Base-by-base conservation (phyloP, 1,139 yeast genomes). In the Geotrichum phurueaensis region DNA sequence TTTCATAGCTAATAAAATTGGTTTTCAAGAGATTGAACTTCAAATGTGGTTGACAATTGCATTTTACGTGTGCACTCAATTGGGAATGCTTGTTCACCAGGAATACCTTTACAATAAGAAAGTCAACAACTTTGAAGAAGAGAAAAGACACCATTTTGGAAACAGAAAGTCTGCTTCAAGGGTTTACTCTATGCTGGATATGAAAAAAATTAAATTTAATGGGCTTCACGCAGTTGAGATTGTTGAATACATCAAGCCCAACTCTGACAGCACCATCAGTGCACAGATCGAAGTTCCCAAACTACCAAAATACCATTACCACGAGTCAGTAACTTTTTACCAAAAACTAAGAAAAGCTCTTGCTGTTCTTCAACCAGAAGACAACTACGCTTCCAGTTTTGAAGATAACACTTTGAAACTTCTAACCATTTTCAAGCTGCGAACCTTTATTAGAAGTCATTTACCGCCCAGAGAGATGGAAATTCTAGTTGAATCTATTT, bases 371-470 rank as follows among this genome's bases (percentile, higher is more conserved):
- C 10, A 15, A n/a, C 18, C 18, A 1, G 20, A 10, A 39, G 47
- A 39, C 6, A n/a, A 39, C n/a, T 39, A 39, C 9, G 20, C n/a
- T 39, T 39, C 18, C 18, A n/a, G 47, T 39, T 39, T n/a, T 39
- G 57, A 49, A 13, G 58, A 54, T 22, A 48, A 50, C n/a, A 52
- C 59, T 2, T 23, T 59, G 54, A 22, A 27, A 27, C 43, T 58
- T 20, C 33, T 59, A 18, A 56, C 51, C 12, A 20, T 59, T 2
- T 55, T 59, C 56, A 59, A 59, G 39, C 52, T 59, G n/a, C 54
- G 59, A 22, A 33, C 39, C 5, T 15, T 27, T 20, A 22, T 59
- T 22, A 5, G 57, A n/a, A 53, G 61, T 3, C 7, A 23, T 3
- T n/a, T 56, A 27, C 51, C 51, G 3, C n/a, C 1, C 15, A 18